These are phyloP conservation scores for Erodium maritimum DNA, from an alignment of 345 rosid species.

Conservation along the genomic window DNA sequence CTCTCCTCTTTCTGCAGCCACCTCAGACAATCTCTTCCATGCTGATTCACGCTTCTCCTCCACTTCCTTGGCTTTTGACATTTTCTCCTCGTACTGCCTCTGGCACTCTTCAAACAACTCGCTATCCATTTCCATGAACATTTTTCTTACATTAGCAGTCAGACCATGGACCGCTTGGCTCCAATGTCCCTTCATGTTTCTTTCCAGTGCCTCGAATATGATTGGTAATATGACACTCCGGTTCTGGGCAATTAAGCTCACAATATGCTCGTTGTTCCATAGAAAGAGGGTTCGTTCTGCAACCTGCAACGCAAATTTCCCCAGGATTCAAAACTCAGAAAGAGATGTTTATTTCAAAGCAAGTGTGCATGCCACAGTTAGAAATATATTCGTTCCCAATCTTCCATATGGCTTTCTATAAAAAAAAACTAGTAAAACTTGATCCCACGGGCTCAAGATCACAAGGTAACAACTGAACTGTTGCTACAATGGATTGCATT, in stretches of 20 bases:
- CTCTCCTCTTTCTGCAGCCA: conserved; percentile 23
- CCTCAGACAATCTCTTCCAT: conserved; percentile 37
- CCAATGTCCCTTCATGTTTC: conserved; percentile 36
- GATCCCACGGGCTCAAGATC: no score
- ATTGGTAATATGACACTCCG: conserved; percentile 27
- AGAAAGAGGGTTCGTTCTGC: conserved; percentile 42
- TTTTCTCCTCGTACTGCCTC: conserved; percentile 24
- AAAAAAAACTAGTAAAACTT: neutral
- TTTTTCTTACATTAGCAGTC: conserved; percentile 31
- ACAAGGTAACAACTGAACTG: no score
- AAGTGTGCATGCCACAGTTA: neutral
- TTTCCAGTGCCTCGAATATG: conserved; percentile 37
- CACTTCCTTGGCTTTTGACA: conserved; percentile 24
- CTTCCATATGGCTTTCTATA: neutral
- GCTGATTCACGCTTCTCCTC: conserved; percentile 30
- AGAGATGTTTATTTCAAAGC: neutral
- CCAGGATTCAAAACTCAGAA: neutral
- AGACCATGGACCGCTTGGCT: conserved; percentile 44
- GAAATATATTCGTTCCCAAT: no score
- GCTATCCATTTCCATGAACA: conserved; percentile 38
- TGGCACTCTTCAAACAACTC: conserved; percentile 40
- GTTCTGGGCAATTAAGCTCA: conserved; percentile 38
- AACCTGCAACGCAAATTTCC: conserved; percentile 20
- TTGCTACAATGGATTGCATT: no score
- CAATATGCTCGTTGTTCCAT: conserved; percentile 47